Percentiles rank a stretch among this genome's conserved stretches.
These are phyloP conservation scores for Phaffomyces opuntiae DNA, from an alignment of 805 yeast species.

Conservation along the genomic window DNA sequence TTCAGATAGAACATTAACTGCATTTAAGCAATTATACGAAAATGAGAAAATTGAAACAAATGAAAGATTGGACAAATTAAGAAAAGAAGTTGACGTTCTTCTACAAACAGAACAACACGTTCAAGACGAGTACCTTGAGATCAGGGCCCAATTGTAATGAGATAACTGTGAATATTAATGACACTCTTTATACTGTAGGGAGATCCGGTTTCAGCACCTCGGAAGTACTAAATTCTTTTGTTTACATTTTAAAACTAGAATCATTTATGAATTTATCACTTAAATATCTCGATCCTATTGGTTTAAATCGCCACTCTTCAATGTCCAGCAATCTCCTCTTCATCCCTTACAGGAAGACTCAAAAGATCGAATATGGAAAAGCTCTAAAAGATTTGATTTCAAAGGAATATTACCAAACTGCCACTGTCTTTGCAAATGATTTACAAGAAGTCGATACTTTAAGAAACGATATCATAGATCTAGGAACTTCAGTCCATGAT, in stretches of 20 bases:
- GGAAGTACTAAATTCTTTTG: neutral
- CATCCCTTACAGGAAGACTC: slow-evolving; percentile 45
- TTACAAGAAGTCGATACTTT: slow-evolving; percentile 35
- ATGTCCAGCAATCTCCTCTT: slow-evolving; percentile 35
- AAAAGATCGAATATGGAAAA: slow-evolving; percentile 32
- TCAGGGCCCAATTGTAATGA: slow-evolving; percentile 1
- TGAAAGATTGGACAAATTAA: slow-evolving; percentile 11
- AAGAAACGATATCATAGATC: slow-evolving; percentile 34
- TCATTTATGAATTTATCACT: neutral
- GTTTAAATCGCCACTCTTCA: neutral
- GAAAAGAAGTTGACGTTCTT: slow-evolving; percentile 19
- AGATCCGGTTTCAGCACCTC: neutral
- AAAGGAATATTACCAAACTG: slow-evolving; percentile 38
- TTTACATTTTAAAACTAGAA: neutral
- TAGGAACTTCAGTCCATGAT: slow-evolving; percentile 31
- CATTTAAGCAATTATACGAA: slow-evolving; percentile 16
- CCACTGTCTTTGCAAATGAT: slow-evolving; percentile 35
- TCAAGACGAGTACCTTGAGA: slow-evolving; percentile 16
- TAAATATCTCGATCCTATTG: neutral
- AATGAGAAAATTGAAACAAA: slow-evolving; percentile 10
- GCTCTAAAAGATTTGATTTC: slow-evolving; percentile 39
- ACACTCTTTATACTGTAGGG: too few relatives aligned
- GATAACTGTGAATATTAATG: neutral
- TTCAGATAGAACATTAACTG: slow-evolving; percentile 16
- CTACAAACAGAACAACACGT: slow-evolving; percentile 18